Conservation (phyloP, 1,139 yeast genomes). For the Lodderomyces metapsilosis region DNA sequence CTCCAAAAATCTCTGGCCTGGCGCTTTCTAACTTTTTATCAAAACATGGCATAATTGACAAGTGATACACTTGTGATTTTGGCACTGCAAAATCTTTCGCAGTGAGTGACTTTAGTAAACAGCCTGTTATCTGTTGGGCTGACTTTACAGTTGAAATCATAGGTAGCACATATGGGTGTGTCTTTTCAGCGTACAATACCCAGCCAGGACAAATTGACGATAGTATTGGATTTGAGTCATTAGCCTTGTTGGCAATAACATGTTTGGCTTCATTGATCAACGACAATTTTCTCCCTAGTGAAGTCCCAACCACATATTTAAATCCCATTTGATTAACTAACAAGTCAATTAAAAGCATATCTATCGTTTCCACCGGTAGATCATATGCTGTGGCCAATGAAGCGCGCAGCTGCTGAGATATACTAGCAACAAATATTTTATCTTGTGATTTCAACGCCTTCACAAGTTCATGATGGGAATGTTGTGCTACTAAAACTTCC, state of each 20-base stretch:
- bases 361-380: conserved; percentile 54
- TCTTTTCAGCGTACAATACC: conserved; percentile 93
- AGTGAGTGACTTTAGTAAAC: conserved; percentile 61
- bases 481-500: conserved; percentile 86
- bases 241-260: conserved; percentile 21
- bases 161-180: conserved; percentile 82
- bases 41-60: conserved; percentile 93
- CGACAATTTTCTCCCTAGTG: conserved; percentile 73
- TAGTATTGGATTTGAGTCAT: conserved; percentile 39
- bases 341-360: conserved; percentile 56
- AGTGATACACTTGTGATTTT: conserved; percentile 59
- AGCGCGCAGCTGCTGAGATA: conserved; percentile 84
- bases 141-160: conserved; percentile 65
- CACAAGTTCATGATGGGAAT: conserved; percentile 77
- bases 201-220: conserved; percentile 92
- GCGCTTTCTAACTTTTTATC: conserved; percentile 96
- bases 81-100: conserved; percentile 35
- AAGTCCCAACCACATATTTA: conserved; percentile 76
- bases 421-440: conserved; percentile 64
- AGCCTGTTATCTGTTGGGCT: conserved; percentile 92
- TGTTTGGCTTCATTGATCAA: conserved; percentile 60
- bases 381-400: conserved; percentile 73
- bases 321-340: conserved; percentile 67
- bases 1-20: conserved; percentile 58
- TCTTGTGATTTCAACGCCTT: conserved; percentile 47